These are phyloP conservation scores for Pestalotiopsis fici DNA, from an alignment of 2,329 filamentous ascomycete species.

Conservation along the genomic window DNA sequence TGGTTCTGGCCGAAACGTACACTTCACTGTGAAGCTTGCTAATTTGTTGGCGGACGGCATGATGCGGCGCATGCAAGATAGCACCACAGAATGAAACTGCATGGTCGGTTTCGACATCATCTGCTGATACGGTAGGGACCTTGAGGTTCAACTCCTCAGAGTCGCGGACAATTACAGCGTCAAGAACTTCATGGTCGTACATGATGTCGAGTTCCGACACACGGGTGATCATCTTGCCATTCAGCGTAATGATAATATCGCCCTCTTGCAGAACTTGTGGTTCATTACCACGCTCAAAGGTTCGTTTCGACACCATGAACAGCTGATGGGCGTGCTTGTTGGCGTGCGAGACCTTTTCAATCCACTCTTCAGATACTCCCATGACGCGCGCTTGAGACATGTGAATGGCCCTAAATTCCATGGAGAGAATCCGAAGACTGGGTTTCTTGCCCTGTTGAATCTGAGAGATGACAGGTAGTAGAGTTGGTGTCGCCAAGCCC, in stretches of 20 bases:
- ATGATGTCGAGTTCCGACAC: constrained; percentile 94
- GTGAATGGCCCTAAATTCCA: constrained; percentile 92
- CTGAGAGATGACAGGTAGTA: constrained; percentile 85
- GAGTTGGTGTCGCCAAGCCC: constrained; percentile 82
- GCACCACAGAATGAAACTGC: constrained; percentile 95
- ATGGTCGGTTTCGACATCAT: constrained; percentile 89
- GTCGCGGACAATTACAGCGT: constrained; percentile 84
- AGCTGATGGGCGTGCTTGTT: constrained; percentile 94
- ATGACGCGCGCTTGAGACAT: constrained; percentile 97
- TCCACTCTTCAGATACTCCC: constrained; percentile 96
- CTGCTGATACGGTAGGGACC: constrained; percentile 82
- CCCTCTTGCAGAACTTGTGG: constrained; percentile 74
- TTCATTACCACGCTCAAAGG: constrained; percentile 57
- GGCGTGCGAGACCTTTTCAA: constrained; percentile 81
- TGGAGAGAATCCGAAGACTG: constrained; percentile 84
- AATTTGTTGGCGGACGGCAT: constrained; percentile 96
- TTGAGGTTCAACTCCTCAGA: constrained; percentile 76
- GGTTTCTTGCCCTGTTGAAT: constrained; percentile 81
- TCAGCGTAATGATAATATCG: constrained; percentile 88
- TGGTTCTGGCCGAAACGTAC: constrained; percentile 85
- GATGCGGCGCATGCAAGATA: constrained; percentile 88
- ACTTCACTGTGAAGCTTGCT: constrained; percentile 95
- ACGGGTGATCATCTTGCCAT: constrained; percentile 88
- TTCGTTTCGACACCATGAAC: constrained; percentile 96
- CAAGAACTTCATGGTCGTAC: constrained; percentile 84